Percentiles rank a stretch among this genome's conserved stretches.
These are phyloP conservation scores for Magnaporthiopsis rhizophila DNA, from an alignment of 2,329 filamentous ascomycete species.

Conservation along the genomic window DNA sequence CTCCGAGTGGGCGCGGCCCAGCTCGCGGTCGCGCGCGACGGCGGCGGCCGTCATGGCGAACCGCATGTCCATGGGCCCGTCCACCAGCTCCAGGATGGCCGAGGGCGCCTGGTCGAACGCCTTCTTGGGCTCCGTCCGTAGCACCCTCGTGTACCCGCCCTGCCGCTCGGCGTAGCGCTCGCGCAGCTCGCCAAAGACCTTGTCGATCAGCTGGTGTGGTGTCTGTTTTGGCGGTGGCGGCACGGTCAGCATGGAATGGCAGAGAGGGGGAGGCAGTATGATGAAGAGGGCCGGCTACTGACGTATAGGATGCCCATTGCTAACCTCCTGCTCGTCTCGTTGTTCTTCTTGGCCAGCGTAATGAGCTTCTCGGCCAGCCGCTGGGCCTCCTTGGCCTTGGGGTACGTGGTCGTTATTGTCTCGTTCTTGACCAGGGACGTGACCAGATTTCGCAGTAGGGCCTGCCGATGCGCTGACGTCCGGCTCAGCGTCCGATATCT, in stretches of 20 bases:
- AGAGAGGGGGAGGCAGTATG: too few species aligned
- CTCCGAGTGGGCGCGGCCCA: constrained; percentile 54
- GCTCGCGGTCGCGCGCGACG: constrained; percentile 54
- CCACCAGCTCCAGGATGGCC: constrained; percentile 89
- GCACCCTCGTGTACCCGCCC: constrained; percentile 90
- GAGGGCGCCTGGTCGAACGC: constrained; percentile 76
- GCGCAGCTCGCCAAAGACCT: constrained; percentile 78
- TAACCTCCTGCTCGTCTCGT: constrained; percentile 65
- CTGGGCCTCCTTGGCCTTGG: constrained; percentile 96
- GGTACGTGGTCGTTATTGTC: constrained; percentile 88
- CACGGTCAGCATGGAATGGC: too few species aligned
- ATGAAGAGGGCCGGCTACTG: constrained; percentile 27
- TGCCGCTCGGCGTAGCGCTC: constrained; percentile 70
- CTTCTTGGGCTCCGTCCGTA: constrained; percentile 84
- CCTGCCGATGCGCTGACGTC: constrained; percentile 78
- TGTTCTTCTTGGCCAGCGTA: constrained; percentile 88
- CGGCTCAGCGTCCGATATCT: constrained; percentile 88
- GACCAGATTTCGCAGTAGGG: constrained; percentile 89
- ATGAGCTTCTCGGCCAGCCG: constrained; percentile 89
- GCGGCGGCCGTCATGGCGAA: constrained; percentile 90
- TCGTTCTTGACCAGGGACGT: constrained; percentile 91
- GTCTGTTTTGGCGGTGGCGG: constrained; percentile 36
- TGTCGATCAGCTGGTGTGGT: constrained; percentile 64
- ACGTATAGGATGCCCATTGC: constrained; percentile 84
- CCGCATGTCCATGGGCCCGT: constrained; percentile 87